Conservation (phyloP, 805 yeast genomes). For the Saturnispora gosingensis region DNA sequence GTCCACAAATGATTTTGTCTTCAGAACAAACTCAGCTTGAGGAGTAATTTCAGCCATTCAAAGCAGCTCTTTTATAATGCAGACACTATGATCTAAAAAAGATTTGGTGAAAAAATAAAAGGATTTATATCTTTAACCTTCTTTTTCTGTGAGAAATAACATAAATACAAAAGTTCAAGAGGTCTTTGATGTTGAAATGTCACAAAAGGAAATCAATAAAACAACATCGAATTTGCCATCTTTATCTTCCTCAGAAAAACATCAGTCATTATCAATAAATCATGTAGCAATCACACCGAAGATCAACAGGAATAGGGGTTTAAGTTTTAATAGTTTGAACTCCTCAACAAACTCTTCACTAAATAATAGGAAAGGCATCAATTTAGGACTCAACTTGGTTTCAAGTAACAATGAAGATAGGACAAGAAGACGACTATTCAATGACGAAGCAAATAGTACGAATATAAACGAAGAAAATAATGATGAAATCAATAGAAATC, state of each 20-base stretch:
- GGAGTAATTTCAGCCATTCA: conserved; percentile 32
- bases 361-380: conserved; percentile 22
- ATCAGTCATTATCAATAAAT: background rate
- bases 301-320: conserved; percentile 9
- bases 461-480: background rate
- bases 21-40: conserved; percentile 63
- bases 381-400: conserved; percentile 24
- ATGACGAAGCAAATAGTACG: conserved; percentile 7
- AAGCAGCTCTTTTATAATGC: too few relatives aligned
- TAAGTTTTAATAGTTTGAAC: conserved; percentile 17
- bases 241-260: background rate
- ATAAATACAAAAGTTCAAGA: background rate
- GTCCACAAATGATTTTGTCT: conserved; percentile 42
- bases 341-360: conserved; percentile 10
- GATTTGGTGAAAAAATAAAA: background rate
- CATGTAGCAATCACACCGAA: background rate
- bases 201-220: background rate
- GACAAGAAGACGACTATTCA: background rate
- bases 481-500: background rate
- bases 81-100: background rate
- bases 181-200: background rate
- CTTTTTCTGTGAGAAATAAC: background rate
- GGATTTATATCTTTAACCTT: background rate
- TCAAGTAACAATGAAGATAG: conserved; percentile 10
- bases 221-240: background rate